Evolutionary conservation across 2,329 filamentous ascomycete species (phyloP).

Genomic region (Exophiala bonariae): DNA sequence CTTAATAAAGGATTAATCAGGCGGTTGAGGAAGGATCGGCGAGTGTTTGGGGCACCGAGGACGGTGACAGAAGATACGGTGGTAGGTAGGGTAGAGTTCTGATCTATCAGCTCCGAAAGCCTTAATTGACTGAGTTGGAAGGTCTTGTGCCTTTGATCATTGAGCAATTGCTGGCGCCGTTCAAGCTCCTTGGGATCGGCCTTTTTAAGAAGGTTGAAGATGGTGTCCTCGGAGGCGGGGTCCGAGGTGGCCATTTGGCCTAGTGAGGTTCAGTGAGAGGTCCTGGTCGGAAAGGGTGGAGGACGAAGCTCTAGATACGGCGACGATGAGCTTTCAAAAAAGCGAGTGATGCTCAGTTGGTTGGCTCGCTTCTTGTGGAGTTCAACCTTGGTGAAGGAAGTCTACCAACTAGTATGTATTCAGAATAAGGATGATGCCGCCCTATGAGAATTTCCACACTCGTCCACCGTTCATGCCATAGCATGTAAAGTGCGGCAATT

Average conservation of each 20-base stretch:
- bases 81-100: conserved; percentile 83
- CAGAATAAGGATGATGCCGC: no score
- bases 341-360: no score
- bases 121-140: conserved; percentile 64
- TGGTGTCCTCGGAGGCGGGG: conserved; percentile 14
- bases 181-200: conserved; percentile 58
- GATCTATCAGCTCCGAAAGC: conserved; percentile 67
- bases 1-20: conserved; percentile 77
- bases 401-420: no score
- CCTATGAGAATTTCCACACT: no score
- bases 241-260: conserved; percentile 9
- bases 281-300: no score
- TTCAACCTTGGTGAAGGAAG: no score
- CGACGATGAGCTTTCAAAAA: no score
- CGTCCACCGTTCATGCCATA: no score
- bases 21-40: conserved; percentile 77
- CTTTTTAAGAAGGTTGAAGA: conserved; percentile 24
- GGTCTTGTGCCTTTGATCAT: conserved; percentile 58
- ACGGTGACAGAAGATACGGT: conserved; percentile 84
- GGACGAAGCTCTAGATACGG: no score
- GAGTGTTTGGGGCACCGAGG: conserved; percentile 79
- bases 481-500: no score
- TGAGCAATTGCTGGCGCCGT: conserved; percentile 60
- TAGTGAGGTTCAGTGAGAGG: no score
- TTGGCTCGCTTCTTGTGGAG: no score